phyloP scores from a whole-genome alignment of 225 moss, liverwort and hornwort species.

The Rhytidiadelphus loreus region DNA sequence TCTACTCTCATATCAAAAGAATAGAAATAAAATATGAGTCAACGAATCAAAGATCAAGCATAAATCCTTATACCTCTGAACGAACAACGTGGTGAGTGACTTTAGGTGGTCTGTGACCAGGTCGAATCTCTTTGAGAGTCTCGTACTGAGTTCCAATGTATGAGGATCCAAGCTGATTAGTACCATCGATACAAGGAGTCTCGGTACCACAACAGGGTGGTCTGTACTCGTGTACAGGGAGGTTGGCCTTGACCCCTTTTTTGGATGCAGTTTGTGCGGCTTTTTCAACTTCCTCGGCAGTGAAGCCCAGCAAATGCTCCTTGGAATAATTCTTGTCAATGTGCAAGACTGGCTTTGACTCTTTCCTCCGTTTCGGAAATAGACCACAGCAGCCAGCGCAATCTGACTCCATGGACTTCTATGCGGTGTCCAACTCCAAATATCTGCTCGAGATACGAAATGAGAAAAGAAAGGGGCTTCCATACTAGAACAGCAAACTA shows the following conservation, averaged over 20 bases:
- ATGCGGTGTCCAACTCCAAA: constrained; percentile 14
- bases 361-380: constrained; percentile 41
- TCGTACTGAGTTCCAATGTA: constrained; percentile 41
- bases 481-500: too few relatives aligned
- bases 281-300: constrained; percentile 40
- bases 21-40: neutral
- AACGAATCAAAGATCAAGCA: neutral
- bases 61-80: constrained; percentile 25
- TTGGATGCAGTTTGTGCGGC: constrained; percentile 43
- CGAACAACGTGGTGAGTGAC: constrained; percentile 37
- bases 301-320: constrained; percentile 51
- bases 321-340: constrained; percentile 45
- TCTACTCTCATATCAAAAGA: neutral
- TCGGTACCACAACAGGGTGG: constrained; percentile 8
- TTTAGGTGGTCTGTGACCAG: constrained; percentile 36
- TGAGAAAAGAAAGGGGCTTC: neutral
- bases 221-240: constrained; percentile 4
- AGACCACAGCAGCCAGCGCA: constrained; percentile 47
- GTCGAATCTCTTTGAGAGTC: constrained; percentile 9
- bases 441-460: neutral
- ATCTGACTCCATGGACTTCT: constrained; percentile 44
- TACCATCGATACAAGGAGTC: neutral
- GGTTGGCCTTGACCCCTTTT: constrained; percentile 28
- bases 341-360: constrained; percentile 16
- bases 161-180: constrained; percentile 29